A percentile compares a stretch with the other conserved stretches of the same genome.
These are phyloP conservation scores for Juglanconis oblonga DNA, from an alignment of 2,329 filamentous ascomycete genomes.

Conservation along the genomic window DNA sequence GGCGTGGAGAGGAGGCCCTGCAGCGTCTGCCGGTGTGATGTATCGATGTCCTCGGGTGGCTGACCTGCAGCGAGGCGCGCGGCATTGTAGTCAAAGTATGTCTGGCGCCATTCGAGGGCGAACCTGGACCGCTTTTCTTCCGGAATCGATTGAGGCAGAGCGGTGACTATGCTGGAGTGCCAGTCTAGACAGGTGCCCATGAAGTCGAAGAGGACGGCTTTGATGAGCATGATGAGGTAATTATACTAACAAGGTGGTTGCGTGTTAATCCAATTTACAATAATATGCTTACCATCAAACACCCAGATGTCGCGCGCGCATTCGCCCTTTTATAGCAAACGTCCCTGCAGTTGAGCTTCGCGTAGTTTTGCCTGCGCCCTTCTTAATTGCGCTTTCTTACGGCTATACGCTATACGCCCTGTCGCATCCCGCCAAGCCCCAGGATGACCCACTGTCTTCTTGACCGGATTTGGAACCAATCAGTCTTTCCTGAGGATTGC, in stretches of 20 bases:
- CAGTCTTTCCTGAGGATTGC: no score
- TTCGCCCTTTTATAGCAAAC: no score
- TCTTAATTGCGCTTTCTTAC: no score
- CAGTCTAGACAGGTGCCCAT: conserved; percentile 59
- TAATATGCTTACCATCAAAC: no score
- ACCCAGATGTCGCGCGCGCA: no score
- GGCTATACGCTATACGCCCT: no score
- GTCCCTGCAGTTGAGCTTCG: no score
- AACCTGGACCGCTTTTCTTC: conserved; percentile 33
- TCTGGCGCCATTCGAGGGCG: conserved; percentile 48
- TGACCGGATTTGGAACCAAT: no score
- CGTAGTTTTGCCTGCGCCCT: no score
- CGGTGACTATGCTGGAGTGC: conserved; percentile 39
- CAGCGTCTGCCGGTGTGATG: conserved; percentile 43
- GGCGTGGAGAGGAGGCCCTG: conserved; percentile 29
- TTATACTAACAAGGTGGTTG: neutral
- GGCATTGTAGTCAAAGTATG: conserved; percentile 45
- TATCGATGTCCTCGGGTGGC: conserved; percentile 48
- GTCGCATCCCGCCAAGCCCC: no score
- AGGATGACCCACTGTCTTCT: no score
- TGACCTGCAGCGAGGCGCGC: conserved; percentile 32
- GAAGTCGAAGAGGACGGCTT: conserved; percentile 54
- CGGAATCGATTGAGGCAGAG: conserved; percentile 33
- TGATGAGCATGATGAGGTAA: conserved; percentile 24
- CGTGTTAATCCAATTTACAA: neutral